Conservation (phyloP, 345 rosid genomes). For the Clausena lansium region DNA sequence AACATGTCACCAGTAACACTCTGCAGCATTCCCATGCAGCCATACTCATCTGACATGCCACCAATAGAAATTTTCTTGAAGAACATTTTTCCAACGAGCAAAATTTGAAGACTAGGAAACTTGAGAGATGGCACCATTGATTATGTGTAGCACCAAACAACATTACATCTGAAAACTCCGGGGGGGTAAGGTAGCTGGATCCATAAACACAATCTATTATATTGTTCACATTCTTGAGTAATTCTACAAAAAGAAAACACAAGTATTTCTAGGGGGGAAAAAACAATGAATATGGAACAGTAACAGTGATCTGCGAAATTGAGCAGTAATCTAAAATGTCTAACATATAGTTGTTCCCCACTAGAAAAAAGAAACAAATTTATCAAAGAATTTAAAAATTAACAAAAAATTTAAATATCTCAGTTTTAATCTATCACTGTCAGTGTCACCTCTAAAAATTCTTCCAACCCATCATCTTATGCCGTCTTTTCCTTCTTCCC, state of each 20-base stretch:
- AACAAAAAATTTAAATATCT: not conserved
- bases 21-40: too few relatives aligned
- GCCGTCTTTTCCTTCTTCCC: conserved; percentile 47
- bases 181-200: too few relatives aligned
- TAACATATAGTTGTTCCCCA: too few relatives aligned
- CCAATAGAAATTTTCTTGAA: too few relatives aligned
- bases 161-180: too few relatives aligned
- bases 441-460: not conserved
- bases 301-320: not conserved
- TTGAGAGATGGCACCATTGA: too few relatives aligned
- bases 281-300: not conserved
- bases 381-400: conserved; percentile 16
- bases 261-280: too few relatives aligned
- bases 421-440: not conserved
- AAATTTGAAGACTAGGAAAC: too few relatives aligned
- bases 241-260: not conserved
- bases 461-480: conserved; percentile 7
- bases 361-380: conserved; percentile 1
- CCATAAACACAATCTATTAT: not conserved
- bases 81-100: too few relatives aligned
- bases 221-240: not conserved
- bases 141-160: too few relatives aligned
- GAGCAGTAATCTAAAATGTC: not conserved
- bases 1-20: too few relatives aligned
- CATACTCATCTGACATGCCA: too few relatives aligned